Base-by-base conservation (phyloP, 2,329 filamentous ascomycete species). In the Beauveria australis region DNA sequence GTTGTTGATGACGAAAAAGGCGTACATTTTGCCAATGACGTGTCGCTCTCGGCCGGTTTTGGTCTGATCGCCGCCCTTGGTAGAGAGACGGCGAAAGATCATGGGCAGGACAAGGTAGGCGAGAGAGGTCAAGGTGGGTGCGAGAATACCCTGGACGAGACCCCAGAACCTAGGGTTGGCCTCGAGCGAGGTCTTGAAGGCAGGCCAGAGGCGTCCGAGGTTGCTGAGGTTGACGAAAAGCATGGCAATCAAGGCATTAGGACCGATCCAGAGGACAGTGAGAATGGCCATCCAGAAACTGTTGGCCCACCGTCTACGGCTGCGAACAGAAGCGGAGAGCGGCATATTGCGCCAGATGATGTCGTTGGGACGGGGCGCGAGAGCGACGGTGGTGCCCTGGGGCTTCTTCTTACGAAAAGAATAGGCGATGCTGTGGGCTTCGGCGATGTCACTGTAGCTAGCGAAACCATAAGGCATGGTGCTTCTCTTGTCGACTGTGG, bases 1-100 rank as follows among this genome's bases (percentile, higher is more conserved):
- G 70, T 97, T 97, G 82, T 99, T 99, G 80, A 99, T 92, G 57
- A 97, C 84, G 74, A 99, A 99, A 77, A 99, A 99, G 19, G 89
- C 83, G 75, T 95, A 99, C 2, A 99, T 81, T 73, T 96, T 95
- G 64, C 85, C 87, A 62, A 94, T 82, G 57, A 99, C 94, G 72
- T 97, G 93, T 33, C 91, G 83, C 72, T 99, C 94, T 59, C 94
- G 86, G 28, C 91, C 90, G 0, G 91, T 96, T 76, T 97, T 99
- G 53, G 91, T 96, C 65, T 89, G 82, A 70, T 97, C 93, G 64
- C 94, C 94, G 5, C 90, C 89, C 66, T 84, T 84, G 63, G 92
- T 88, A 6, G 91, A 89, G 43, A 99, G 80, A 24, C 90, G 87
- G 60, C 94, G 89, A 79, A 99, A 97, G 67, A 96, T 89, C 67